Evolutionary conservation across 148 eudicot species (phyloP), one percentile per base, ranked within the genome.

Genomic region (Chenopodium formosanum): DNA sequence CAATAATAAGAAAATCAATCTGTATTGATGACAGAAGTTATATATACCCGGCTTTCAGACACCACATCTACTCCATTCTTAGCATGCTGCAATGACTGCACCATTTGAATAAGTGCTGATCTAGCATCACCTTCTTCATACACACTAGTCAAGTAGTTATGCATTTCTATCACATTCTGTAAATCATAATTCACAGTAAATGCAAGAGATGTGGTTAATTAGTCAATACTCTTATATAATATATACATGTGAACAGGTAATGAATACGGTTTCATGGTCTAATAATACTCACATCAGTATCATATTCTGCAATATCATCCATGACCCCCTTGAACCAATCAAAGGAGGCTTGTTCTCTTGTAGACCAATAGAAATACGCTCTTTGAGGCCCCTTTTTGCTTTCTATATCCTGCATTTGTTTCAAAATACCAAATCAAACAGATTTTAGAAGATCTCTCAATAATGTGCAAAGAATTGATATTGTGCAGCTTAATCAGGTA

Each of bases 41-140:
- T 60, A 34, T 29, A 31, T 96, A 94, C 97, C 94, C 94, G 86
- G 88, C 97, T 92, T 79, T 97, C 91, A 70, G 99, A 97, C 82
- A 97, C 96, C 22, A 92, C 91, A 74, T 97, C 99, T 23, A 94
- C 87, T 70, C 98, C 99, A 79, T 97, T 91, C 87, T 97, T 97
- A 65, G 98, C 99, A 80, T 92, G 99, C 85, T 97, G 98, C 78
- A 97, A 80, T 25, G 92, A 89, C 86, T 97, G 99, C 23, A 97
- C 98, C 99, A 90, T 92, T 29, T 90, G 89, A 67, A 94, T 94
- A 19, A 97, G 93, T 37, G 99, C 99, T 76, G 99, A 97, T 78
- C 99, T 87, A 60, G 97, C 99, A 91, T 97, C 98, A 29, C 99
- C 99, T 89, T 94, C 98, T 87, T 94, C 97, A 48, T 94, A 97